Evolutionary conservation across 2,329 filamentous ascomycete genomes (phyloP), one percentile per base, ranked within the genome.

Genomic region (Penicillium sp.): DNA sequence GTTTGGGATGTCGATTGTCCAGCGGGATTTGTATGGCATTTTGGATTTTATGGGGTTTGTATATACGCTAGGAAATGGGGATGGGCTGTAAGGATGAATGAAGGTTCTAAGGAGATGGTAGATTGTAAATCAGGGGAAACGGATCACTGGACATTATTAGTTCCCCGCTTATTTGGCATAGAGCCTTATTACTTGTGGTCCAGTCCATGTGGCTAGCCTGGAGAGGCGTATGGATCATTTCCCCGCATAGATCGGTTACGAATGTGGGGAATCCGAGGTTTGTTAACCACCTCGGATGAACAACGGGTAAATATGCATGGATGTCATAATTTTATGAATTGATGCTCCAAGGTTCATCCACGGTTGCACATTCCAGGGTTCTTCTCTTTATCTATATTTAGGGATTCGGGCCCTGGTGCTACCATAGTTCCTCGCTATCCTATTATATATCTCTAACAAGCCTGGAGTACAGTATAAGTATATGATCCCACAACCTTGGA

Each of bases 11-110:
- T 76, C 68, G 27, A 80, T 69, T 9, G 67, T 69, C 73, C 76
- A 83, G 48, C 76, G 75, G 1, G 81, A 82, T 69, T 79, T 78
- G 65, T 81, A 75, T 20, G 80, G 79, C 82, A 84, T 83, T 8
- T 29, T 59, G 35, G 8, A 2, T 45, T 33, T 45, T n/a, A n/a
- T n/a, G n/a, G n/a, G n/a, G n/a, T n/a, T n/a, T n/a, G n/a, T n/a
- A n/a, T n/a, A n/a, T n/a, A n/a, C n/a, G n/a, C n/a, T n/a, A n/a
- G n/a, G n/a, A n/a, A n/a, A n/a, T n/a, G n/a, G n/a, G n/a, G n/a
- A n/a, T n/a, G 35, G 31, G 15, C 8, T 37, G 9, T 33, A 44
- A 31, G 37, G 9, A 8, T 35, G 20, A 25, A 6, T 27, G 5
- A 20, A 26, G 31, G 22, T 48, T 29, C 11, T n/a, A n/a, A n/a